Base-by-base conservation (phyloP, 2,329 filamentous ascomycete species). In the Epichloe scottii region DNA sequence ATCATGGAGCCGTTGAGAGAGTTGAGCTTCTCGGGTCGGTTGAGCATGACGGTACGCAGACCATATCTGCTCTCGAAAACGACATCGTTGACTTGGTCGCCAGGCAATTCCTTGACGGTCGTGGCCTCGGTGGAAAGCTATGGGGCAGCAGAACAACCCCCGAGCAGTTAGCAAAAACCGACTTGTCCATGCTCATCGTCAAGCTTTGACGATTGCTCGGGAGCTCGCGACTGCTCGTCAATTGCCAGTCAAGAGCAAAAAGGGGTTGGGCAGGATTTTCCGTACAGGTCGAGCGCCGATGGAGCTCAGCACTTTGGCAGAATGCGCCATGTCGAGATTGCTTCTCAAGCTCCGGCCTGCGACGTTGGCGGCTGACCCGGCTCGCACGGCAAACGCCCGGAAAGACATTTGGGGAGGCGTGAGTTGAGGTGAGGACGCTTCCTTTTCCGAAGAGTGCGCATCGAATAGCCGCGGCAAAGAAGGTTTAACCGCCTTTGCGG, bases 1-100 rank as follows among this genome's bases (percentile, higher is more conserved):
- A 85, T 87, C 94, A 98, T 98, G 52, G 90, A 96, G 49, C 77
- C 87, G 67, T 94, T 90, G 58, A 98, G 81, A 26, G 91, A 86
- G 71, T 98, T 97, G 66, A 89, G 78, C 73, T 96, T 95, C 64
- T 79, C 77, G 5, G 91, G 93, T 53, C 93, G 84, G 74, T 98
- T 98, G 59, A 98, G 85, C 71, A 95, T 86, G 63, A 98, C 84
- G 59, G 85, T 89, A 56, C 93, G 87, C 48, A 97, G 79, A 56
- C 93, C 93, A 69, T 93, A 95, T 60, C 85, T 77, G 64, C 82
- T 89, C 68, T 82, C 82, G 77, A 98, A 98, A 54, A 95, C 75
- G 58, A 98, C 93, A 79, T 98, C 93, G 65, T 95, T 84, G 55
- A 84, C 75, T 49, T 89, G 83, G 68, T 96, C 89, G 53, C 71